Percentiles rank a stretch among this genome's conserved stretches.
phyloP scores from a whole-genome alignment of 139 green algal genomes.

The Chlorella sorokiniana region DNA sequence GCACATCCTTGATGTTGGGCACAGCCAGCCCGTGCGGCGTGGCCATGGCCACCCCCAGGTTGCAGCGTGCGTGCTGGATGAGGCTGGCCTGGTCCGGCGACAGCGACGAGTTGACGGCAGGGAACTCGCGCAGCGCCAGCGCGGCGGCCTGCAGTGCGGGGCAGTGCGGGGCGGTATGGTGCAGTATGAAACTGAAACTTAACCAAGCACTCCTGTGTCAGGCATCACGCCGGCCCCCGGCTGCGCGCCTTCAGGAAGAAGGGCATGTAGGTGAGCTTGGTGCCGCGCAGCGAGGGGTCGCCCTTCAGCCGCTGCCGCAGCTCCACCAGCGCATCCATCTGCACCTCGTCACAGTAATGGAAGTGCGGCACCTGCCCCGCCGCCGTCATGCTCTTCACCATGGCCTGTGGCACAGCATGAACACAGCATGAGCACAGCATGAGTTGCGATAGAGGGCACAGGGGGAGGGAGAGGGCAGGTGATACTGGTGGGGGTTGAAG shows the following conservation, averaged over 20 bases:
- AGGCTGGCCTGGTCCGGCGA: slow-evolving; percentile 70
- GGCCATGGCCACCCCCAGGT: slow-evolving; percentile 92
- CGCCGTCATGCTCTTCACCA: slow-evolving; percentile 81
- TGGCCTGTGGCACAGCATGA: too few species aligned
- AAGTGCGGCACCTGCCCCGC: slow-evolving; percentile 80
- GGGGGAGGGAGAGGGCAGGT: background rate
- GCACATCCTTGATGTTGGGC: slow-evolving; percentile 80
- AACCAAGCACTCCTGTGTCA: background rate
- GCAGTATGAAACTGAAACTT: background rate
- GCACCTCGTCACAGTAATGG: slow-evolving; percentile 83
- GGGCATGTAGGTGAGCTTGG: slow-evolving; percentile 83
- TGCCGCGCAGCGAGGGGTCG: slow-evolving; percentile 35
- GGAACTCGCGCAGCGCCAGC: slow-evolving; percentile 65
- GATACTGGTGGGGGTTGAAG: background rate
- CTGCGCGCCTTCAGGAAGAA: slow-evolving; percentile 79
- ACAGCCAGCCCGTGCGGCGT: slow-evolving; percentile 85
- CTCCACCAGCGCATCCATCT: slow-evolving; percentile 64
- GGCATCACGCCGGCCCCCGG: background rate
- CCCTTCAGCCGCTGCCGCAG: slow-evolving; percentile 51
- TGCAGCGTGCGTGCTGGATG: slow-evolving; percentile 75
- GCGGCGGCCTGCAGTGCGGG: slow-evolving; percentile 85
- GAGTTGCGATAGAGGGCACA: background rate
- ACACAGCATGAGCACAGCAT: too few species aligned
- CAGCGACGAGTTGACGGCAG: slow-evolving; percentile 78
- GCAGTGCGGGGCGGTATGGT: slow-evolving; percentile 60